Evolutionary conservation across 768 basidiomycete species (phyloP), one percentile per base, ranked within the genome.

Genomic region (Amanita phalloides): DNA sequence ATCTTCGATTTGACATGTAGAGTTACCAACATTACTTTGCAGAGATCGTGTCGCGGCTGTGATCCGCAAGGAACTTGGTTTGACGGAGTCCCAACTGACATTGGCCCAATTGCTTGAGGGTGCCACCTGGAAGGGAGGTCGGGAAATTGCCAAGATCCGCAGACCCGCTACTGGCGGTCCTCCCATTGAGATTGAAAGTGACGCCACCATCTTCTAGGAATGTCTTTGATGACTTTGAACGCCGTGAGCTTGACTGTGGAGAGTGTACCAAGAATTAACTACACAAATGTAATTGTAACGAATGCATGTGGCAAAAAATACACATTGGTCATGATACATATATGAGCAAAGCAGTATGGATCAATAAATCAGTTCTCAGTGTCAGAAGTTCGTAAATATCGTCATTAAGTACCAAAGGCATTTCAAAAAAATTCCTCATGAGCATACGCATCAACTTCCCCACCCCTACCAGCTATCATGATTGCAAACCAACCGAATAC

Each of bases 51-150:
- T 92, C 50, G 86, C 86, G 0, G 69, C 77, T 32, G 73, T 74
- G 13, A 82, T 97, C 54, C 81, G 89, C 42, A 58, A 63, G 48
- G 73, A 79, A 54, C 70, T 90, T 47, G 67, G 69, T 1, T 63
- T 86, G 23, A 68, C 69, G 0, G 57, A 64, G 2, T 69, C 73
- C 1, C 70, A 82, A 43, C 74, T 97, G 23, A 76, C 79, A 0
- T 77, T 94, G 6, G 85, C 92, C 0, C 95, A 97, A 64, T 82
- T 97, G 0, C 71, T 99, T 32, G 95, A 98, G 68, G 83, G 84
- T 47, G 94, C 93, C 1, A 98, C 93, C 0, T 99, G 95, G 95
- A 95, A 94, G 62, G 92, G 91, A 1, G 95, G 95, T 3, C 73
- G 95, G 3, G 91, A 95, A 67, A 89, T 97, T 36, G 95, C 95